phyloP scores from a whole-genome alignment of 495 filamentous ascomycete genomes.

The Daldinia bambusicola region DNA sequence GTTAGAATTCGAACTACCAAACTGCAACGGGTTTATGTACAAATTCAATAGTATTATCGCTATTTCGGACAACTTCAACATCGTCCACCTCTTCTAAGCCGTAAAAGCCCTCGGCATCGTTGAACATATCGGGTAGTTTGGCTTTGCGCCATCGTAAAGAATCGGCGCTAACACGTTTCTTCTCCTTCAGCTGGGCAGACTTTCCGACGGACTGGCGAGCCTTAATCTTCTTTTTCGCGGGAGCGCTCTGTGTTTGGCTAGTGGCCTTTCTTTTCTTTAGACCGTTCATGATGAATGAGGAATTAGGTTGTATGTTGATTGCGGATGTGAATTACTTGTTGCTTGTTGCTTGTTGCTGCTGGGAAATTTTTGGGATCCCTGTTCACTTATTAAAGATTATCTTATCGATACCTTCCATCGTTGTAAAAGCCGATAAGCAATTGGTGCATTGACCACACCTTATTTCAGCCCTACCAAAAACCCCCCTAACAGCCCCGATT shows the following conservation, averaged over 20 bases:
- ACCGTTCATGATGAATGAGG: constrained; percentile 43
- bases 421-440: background rate
- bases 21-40: constrained; percentile 48
- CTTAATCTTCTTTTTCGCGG: constrained; percentile 64
- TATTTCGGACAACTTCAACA: constrained; percentile 78
- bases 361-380: constrained; percentile 43
- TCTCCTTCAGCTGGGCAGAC: constrained; percentile 40
- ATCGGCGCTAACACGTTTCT: constrained; percentile 62
- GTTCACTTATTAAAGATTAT: constrained; percentile 12
- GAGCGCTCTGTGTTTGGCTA: constrained; percentile 38
- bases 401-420: too few relatives aligned
- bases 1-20: constrained; percentile 25
- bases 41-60: constrained; percentile 61
- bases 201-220: constrained; percentile 21
- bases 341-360: constrained; percentile 5
- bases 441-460: constrained; percentile 30
- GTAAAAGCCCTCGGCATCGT: constrained; percentile 94
- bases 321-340: constrained; percentile 8
- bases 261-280: constrained; percentile 60
- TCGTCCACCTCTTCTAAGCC: constrained; percentile 93
- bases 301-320: constrained; percentile 10
- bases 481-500: background rate
- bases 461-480: constrained; percentile 44
- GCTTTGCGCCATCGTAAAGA: constrained; percentile 85
- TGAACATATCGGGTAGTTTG: constrained; percentile 82